Percentiles rank a stretch among this genome's conserved stretches.
Evolutionary conservation across 768 basidiomycete genomes (phyloP).

Genomic region (Termitomyces sp.): DNA sequence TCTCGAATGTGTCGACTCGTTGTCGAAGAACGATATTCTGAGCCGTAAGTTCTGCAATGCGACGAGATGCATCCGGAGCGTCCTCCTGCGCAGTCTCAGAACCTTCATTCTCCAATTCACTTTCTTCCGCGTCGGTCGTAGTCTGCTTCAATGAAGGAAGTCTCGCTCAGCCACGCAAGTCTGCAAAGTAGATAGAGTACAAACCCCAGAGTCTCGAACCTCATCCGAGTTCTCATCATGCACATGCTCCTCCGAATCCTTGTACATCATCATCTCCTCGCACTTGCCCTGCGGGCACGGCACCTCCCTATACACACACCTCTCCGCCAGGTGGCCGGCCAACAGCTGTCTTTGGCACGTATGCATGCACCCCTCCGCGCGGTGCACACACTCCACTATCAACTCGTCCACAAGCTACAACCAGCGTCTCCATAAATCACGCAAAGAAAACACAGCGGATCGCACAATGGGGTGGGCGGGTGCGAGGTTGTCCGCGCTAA

Average conservation of each 20-base stretch:
- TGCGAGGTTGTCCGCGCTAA: constrained; percentile 50
- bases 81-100: neutral
- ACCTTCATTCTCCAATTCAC: neutral
- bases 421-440: neutral
- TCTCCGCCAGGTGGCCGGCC: constrained; percentile 53
- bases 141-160: too few species aligned
- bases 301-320: constrained; percentile 54
- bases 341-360: constrained; percentile 65
- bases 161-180: too few species aligned
- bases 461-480: constrained; percentile 75
- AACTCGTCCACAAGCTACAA: constrained; percentile 79
- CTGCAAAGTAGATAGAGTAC: neutral
- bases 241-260: constrained; percentile 5
- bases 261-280: constrained; percentile 17
- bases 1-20: constrained; percentile 55
- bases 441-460: constrained; percentile 29
- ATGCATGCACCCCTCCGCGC: constrained; percentile 51
- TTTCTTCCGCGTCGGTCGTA: neutral
- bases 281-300: constrained; percentile 46
- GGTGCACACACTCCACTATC: constrained; percentile 64
- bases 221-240: constrained; percentile 4
- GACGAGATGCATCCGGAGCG: constrained; percentile 37
- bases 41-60: constrained; percentile 39
- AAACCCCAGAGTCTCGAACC: neutral
- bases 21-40: constrained; percentile 64